phyloP scores from a whole-genome alignment of 129 eudicot genomes.

The Tagetes patula region DNA sequence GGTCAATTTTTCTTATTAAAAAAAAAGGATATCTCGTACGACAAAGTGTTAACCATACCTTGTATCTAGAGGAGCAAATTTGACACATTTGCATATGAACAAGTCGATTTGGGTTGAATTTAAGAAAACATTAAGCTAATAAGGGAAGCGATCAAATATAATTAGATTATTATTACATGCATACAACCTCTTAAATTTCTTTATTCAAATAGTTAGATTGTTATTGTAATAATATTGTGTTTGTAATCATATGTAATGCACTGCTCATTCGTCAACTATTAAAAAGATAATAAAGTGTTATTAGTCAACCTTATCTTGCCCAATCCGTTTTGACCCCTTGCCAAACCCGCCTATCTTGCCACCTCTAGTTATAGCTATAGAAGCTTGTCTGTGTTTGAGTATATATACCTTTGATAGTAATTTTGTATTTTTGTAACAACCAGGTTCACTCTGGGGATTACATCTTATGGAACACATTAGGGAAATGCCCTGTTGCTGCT shows the following conservation, averaged over 20 bases:
- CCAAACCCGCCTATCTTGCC: not conserved
- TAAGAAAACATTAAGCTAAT: constrained; percentile 2
- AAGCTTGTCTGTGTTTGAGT: not conserved
- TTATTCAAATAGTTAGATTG: not conserved
- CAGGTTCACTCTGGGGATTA: constrained; percentile 95
- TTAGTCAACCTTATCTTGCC: not conserved
- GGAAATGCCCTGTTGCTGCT: constrained; percentile 85
- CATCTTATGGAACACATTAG: constrained; percentile 95
- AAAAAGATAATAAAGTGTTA: not conserved
- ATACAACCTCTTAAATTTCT: not conserved
- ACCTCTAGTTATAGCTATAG: constrained; percentile 10
- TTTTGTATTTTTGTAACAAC: constrained; percentile 32
- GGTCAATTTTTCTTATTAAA: not conserved
- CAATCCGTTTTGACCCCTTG: constrained; percentile 5
- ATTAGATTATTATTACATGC: not conserved
- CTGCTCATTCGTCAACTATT: not conserved
- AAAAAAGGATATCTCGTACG: not conserved
- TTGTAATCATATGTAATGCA: not conserved
- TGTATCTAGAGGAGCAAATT: not conserved
- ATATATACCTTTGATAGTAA: not conserved
- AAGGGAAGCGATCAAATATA: not conserved
- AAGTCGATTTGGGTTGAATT: not conserved
- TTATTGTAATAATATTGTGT: not conserved
- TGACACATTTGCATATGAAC: not conserved
- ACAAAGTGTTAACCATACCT: not conserved